Evolutionary conservation across 2,329 filamentous ascomycete species (phyloP).

Genomic region (Cercospora sojina): DNA sequence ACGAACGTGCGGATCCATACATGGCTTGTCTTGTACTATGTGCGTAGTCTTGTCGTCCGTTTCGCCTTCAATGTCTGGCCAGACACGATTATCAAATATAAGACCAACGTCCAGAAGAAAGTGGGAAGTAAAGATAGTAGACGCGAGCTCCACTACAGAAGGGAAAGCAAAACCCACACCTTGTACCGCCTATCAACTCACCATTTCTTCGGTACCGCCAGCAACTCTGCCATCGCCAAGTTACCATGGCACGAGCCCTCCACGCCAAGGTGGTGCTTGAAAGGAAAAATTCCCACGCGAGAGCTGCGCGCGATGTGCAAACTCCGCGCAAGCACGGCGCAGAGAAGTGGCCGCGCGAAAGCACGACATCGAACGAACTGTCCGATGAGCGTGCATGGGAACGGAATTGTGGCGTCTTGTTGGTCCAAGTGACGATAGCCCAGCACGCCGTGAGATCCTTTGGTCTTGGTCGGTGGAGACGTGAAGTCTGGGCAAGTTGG

Average conservation of each 20-base stretch:
- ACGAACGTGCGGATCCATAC: conserved; percentile 6
- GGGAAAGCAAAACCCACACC: background rate
- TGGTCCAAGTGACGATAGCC: conserved; percentile 9
- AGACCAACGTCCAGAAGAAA: background rate
- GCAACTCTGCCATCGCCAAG: conserved; percentile 12
- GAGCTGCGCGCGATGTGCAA: background rate
- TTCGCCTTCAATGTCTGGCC: background rate
- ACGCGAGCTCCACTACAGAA: background rate
- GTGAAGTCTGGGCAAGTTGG: conserved; percentile 3
- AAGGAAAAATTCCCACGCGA: background rate
- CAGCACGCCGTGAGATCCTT: conserved; percentile 10
- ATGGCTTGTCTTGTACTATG: background rate
- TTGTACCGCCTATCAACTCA: background rate
- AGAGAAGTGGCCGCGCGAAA: background rate
- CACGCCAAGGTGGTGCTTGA: background rate
- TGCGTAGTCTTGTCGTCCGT: background rate
- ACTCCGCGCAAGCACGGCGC: conserved; percentile 4
- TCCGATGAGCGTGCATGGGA: background rate
- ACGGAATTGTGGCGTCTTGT: conserved; percentile 7
- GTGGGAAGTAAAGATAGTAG: background rate
- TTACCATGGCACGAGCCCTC: background rate
- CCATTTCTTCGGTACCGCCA: conserved; percentile 4
- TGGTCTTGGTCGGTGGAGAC: conserved; percentile 10
- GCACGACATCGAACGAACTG: conserved; percentile 6
- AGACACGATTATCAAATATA: background rate